A percentile compares a stretch with the other conserved stretches of the same genome.
phyloP scores from a whole-genome alignment of 2,329 filamentous ascomycete species.

The Teratosphaeria destructans region DNA sequence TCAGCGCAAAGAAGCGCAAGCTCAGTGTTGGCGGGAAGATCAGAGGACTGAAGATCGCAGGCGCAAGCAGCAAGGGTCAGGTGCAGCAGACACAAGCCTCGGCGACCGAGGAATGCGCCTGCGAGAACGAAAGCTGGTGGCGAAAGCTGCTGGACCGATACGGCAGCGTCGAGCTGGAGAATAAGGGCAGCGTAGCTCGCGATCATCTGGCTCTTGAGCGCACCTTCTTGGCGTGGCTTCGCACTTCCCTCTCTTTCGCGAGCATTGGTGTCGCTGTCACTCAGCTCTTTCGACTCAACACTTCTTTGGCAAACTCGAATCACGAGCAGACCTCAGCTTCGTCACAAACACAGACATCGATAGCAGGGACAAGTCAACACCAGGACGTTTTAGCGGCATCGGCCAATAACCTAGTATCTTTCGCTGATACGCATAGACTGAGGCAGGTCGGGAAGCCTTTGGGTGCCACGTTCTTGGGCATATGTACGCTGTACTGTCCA shows the following conservation, averaged over 20 bases:
- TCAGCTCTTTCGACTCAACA: conserved; percentile 75
- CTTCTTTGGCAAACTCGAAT: conserved; percentile 37
- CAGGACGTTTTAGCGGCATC: conserved; percentile 1
- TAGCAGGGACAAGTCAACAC: neutral
- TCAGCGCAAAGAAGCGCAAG: conserved; percentile 10
- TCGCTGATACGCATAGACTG: conserved; percentile 29
- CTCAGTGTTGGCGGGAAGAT: conserved; percentile 5
- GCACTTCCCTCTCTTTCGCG: conserved; percentile 71
- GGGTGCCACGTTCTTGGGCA: conserved; percentile 64
- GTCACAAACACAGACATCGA: conserved; percentile 3
- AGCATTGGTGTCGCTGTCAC: conserved; percentile 76
- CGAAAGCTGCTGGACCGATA: conserved; percentile 46
- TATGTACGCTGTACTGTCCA: conserved; percentile 30
- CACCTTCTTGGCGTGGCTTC: conserved; percentile 76
- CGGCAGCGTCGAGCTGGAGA: conserved; percentile 65
- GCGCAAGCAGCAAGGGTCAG: neutral
- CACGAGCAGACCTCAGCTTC: conserved; percentile 3
- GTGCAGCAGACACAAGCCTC: conserved; percentile 2
- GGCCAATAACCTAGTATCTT: neutral
- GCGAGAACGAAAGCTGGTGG: conserved; percentile 40
- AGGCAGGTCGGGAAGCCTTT: conserved; percentile 61
- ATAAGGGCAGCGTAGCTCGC: conserved; percentile 72
- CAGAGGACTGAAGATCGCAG: conserved; percentile 1
- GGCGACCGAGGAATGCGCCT: conserved; percentile 1
- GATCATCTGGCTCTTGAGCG: conserved; percentile 75